Evolutionary conservation across 176 grass and related monocot species (phyloP).

Genomic region (Paspalum vaginatum): DNA sequence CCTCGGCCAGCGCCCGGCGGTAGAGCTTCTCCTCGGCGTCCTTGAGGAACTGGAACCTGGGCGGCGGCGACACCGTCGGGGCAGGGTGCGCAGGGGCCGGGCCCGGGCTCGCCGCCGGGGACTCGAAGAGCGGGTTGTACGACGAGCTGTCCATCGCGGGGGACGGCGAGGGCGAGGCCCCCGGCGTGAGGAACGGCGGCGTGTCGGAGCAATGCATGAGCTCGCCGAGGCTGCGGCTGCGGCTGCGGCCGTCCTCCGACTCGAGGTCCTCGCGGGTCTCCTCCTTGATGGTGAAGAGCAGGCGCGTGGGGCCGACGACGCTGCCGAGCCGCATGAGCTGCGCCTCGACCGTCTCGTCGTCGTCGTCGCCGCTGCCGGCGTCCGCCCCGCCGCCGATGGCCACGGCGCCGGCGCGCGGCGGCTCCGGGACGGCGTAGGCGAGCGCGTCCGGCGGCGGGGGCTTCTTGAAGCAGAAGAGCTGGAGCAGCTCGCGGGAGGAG

Average conservation of each 20-base stretch:
- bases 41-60: slow-evolving; percentile 87
- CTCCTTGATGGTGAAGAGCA: slow-evolving; percentile 98
- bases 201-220: slow-evolving; percentile 62
- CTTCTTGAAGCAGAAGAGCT: slow-evolving; percentile 81
- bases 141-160: slow-evolving; percentile 45
- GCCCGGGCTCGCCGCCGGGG: slow-evolving; percentile 35
- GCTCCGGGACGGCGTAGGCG: slow-evolving; percentile 45
- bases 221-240: slow-evolving; percentile 74
- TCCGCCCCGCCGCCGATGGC: slow-evolving; percentile 8
- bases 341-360: slow-evolving; percentile 64
- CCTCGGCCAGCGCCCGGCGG: slow-evolving; percentile 60
- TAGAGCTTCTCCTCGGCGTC: slow-evolving; percentile 96
- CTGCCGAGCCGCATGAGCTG: slow-evolving; percentile 85
- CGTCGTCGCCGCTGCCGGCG: slow-evolving; percentile 9
- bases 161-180: slow-evolving; percentile 42
- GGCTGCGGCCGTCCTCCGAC: slow-evolving; percentile 61
- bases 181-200: slow-evolving; percentile 75
- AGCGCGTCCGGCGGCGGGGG: slow-evolving; percentile 33
- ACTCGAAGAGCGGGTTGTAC: slow-evolving; percentile 75
- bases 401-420: not conserved
- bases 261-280: slow-evolving; percentile 92
- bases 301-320: slow-evolving; percentile 69
- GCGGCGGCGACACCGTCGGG: slow-evolving; percentile 58
- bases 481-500: slow-evolving; percentile 57
- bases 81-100: not conserved